A percentile compares a stretch with the other conserved stretches of the same genome.
Conservation (phyloP, 257 asterid genomes). For the Buddleja alternifolia region DNA sequence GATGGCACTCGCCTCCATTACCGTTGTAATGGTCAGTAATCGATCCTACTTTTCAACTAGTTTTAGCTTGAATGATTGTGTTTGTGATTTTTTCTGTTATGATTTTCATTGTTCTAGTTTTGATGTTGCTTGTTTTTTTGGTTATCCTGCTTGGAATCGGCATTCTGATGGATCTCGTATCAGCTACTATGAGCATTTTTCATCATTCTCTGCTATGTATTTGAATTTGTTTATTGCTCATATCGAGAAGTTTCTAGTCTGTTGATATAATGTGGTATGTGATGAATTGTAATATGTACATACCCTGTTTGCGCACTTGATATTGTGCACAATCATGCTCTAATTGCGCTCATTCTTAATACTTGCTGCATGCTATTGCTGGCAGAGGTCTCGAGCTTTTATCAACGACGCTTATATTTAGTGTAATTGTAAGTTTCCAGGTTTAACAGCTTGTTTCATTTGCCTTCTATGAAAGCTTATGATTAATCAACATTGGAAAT, state of each 20-base stretch:
- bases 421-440: constrained; percentile 65
- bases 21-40: constrained; percentile 74
- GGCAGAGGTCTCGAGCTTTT: constrained; percentile 94
- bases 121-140: constrained; percentile 56
- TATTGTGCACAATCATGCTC: not conserved
- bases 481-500: no score
- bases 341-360: constrained; percentile 1
- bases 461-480: not conserved
- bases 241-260: not conserved
- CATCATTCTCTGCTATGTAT: not conserved
- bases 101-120: constrained; percentile 42
- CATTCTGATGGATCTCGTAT: constrained; percentile 61
- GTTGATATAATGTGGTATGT: not conserved
- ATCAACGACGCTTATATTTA: constrained; percentile 67
- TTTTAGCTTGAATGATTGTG: constrained; percentile 16
- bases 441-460: constrained; percentile 16
- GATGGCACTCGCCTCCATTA: constrained; percentile 84
- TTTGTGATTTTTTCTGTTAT: not conserved
- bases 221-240: not conserved
- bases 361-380: constrained; percentile 77
- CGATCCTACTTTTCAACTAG: not conserved
- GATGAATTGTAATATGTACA: not conserved
- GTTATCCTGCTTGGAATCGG: constrained; percentile 70
- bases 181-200: constrained; percentile 61
- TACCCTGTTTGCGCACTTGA: no score